Conservation (phyloP, 83 land plant genomes). For the Thuja plicata region DNA sequence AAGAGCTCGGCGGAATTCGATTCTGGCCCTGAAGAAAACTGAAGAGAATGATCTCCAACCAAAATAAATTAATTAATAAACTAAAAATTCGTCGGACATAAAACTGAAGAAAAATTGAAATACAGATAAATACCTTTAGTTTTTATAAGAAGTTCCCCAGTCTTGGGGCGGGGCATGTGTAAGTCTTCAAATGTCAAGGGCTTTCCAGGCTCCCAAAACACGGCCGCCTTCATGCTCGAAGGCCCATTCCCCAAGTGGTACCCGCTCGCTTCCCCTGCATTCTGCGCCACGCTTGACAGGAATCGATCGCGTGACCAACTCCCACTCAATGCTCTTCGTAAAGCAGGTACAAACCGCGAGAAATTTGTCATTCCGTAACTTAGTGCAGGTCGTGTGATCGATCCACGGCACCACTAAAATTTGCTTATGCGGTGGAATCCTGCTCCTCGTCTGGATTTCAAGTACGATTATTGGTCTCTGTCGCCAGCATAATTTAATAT, state of each 20-base stretch:
- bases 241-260: constrained; percentile 45
- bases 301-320: background rate
- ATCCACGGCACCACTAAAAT: background rate
- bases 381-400: background rate
- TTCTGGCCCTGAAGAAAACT: background rate
- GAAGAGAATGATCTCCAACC: background rate
- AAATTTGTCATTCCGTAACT: background rate
- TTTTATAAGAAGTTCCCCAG: constrained; percentile 82
- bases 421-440: background rate
- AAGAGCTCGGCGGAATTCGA: background rate
- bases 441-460: background rate
- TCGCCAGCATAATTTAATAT: too few species aligned
- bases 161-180: constrained; percentile 87
- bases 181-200: constrained; percentile 89
- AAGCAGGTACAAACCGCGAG: background rate
- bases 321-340: background rate
- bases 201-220: constrained; percentile 79
- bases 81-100: background rate
- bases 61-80: background rate
- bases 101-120: background rate
- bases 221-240: constrained; percentile 82
- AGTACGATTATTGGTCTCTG: too few species aligned
- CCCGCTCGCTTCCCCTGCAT: constrained; percentile 14
- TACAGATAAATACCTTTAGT: constrained; percentile 67
- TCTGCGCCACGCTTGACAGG: background rate